Evolutionary conservation across 2,329 filamentous ascomycete species (phyloP).

Genomic region (Apiospora malaysiana): DNA sequence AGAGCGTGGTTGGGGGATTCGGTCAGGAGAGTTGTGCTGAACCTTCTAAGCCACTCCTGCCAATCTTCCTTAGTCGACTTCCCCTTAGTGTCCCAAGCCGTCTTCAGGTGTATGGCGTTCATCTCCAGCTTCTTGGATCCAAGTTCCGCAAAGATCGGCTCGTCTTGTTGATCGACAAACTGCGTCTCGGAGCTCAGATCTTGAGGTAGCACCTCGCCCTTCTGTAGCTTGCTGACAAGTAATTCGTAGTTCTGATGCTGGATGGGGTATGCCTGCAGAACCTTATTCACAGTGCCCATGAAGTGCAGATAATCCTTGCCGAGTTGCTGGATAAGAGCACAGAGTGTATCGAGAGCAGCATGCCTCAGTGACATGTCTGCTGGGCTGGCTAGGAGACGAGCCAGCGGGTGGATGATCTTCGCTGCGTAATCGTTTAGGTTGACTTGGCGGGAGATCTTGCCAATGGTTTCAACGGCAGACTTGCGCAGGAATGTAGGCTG

Average conservation of each 20-base stretch:
- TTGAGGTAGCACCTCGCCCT: conserved; percentile 92
- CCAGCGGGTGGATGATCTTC: conserved; percentile 93
- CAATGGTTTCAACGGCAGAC: conserved; percentile 91
- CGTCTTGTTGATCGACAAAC: conserved; percentile 79
- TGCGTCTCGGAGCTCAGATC: conserved; percentile 87
- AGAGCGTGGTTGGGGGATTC: conserved; percentile 97
- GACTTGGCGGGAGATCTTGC: conserved; percentile 91
- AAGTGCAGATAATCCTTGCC: conserved; percentile 96
- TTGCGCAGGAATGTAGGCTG: conserved; percentile 82
- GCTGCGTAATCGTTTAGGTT: conserved; percentile 97
- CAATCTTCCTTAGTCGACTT: conserved; percentile 99
- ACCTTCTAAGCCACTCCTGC: conserved; percentile 97
- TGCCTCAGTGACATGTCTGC: conserved; percentile 76
- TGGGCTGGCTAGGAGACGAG: conserved; percentile 73
- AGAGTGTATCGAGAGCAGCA: conserved; percentile 90
- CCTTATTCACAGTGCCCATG: conserved; percentile 90
- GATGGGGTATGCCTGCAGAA: conserved; percentile 78
- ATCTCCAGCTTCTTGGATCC: conserved; percentile 93
- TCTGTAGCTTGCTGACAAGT: conserved; percentile 89
- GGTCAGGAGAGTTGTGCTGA: conserved; percentile 92
- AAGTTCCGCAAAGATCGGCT: conserved; percentile 81
- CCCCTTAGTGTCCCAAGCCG: conserved; percentile 94
- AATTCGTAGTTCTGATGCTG: conserved; percentile 92
- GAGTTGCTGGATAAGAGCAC: conserved; percentile 92
- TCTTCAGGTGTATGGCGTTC: conserved; percentile 96